Evolutionary conservation across 805 yeast species (phyloP), one percentile per base, ranked within the genome.

Genomic region (Danielozyma ontarioensis): DNA sequence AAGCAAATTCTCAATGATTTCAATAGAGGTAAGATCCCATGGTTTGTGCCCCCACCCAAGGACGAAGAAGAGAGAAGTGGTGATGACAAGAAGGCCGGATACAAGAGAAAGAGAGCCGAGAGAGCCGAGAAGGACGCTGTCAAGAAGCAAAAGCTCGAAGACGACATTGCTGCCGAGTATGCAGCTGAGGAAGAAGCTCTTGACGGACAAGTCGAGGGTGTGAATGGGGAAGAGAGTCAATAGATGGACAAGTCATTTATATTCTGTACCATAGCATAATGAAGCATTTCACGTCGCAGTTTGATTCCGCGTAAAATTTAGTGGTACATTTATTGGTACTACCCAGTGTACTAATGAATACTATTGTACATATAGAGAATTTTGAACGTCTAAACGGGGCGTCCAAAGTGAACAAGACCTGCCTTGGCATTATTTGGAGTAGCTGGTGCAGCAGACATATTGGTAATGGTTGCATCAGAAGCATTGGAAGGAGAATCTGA

Each of bases 11-110:
- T 90, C 57, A 87, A 87, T 48, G 98, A 90, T 59, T 90, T 90
- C 71, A 90, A 88, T 63, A 76, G 98, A 62, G 98, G 98, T 41
- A 86, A 87, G 53, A 90, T 90, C 35, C 98, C 98, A 16, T 90
- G 98, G 98, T 90, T 90, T 57, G 36, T 37, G 8, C 79, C 93
- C 17, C 98, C 98, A 18, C 97, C 97, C 27, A 75, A 80, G 45
- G 84, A 77, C 41, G 72, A 64, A 17, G 80, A 73, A 34, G 74
- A 59, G 16, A 69, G 74, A 56, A 68, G 68, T 18, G 84, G 79
- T 28, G 80, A 64, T 37, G 81, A 72, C 49, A 72, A 71, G 52
- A 72, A 71, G 55, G 76, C 75, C 2, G 63, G 62, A 29, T 63
- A 66, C 44, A 75, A 72, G 58, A 64, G 77, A 49, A 70, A 69